These are phyloP conservation scores for Ustilago crameri DNA, from an alignment of 1,284 basidiomycete species.

Conservation along the genomic window DNA sequence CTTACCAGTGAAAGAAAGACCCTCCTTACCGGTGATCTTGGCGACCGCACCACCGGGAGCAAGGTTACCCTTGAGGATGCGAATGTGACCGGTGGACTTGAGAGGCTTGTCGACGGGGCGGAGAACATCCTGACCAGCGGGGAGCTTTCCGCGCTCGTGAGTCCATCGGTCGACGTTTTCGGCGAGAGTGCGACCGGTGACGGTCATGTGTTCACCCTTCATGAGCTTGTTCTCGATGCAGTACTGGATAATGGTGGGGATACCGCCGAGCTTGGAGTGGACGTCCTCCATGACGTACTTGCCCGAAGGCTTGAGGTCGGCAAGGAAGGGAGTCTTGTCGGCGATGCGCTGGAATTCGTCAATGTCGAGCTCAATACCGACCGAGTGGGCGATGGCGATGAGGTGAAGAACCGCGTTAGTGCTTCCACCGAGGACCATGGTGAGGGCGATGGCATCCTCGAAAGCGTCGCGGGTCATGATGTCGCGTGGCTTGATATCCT, in stretches of 20 bases:
- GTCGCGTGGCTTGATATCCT: constrained; percentile 65
- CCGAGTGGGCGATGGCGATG: constrained; percentile 66
- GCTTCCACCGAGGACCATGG: constrained; percentile 66
- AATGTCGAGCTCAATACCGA: constrained; percentile 60
- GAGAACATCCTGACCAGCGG: constrained; percentile 60
- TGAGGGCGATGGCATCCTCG: constrained; percentile 65
- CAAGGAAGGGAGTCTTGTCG: constrained; percentile 65
- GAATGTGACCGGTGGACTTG: constrained; percentile 65
- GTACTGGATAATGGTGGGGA: constrained; percentile 71
- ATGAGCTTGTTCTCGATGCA: constrained; percentile 70
- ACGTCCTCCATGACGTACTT: constrained; percentile 69
- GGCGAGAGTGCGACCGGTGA: constrained; percentile 64
- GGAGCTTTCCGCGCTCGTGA: constrained; percentile 69
- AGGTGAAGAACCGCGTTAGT: constrained; percentile 67
- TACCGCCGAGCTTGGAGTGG: constrained; percentile 61
- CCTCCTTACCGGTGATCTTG: constrained; percentile 68
- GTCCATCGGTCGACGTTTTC: constrained; percentile 74
- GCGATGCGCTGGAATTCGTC: constrained; percentile 67
- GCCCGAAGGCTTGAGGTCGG: constrained; percentile 66
- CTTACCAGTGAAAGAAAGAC: constrained; percentile 64
- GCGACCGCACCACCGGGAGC: constrained; percentile 66
- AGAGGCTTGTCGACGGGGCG: constrained; percentile 62
- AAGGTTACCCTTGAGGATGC: constrained; percentile 66
- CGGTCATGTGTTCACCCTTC: constrained; percentile 67
- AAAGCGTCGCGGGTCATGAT: constrained; percentile 66